phyloP scores from a whole-genome alignment of 2,329 filamentous ascomycete species.

The Conoideocrella luteorostrata region DNA sequence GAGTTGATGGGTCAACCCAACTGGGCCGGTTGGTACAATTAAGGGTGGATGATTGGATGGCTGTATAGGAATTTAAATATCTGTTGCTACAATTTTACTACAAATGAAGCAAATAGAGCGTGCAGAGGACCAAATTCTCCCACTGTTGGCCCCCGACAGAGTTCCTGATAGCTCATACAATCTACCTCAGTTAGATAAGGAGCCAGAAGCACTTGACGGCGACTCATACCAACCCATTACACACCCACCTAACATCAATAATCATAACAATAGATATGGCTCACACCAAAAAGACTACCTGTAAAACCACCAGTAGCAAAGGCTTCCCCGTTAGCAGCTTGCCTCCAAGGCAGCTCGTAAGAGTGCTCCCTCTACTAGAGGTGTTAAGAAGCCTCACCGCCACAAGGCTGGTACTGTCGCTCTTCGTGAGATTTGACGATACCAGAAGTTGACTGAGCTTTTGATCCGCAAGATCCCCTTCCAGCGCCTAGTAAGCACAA shows the following conservation, averaged over 20 bases:
- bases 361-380: constrained; percentile 91
- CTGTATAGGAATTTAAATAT: too few relatives aligned
- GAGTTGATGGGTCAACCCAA: constrained; percentile 8
- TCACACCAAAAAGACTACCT: constrained; percentile 61
- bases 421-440: constrained; percentile 96
- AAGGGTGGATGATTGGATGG: too few relatives aligned
- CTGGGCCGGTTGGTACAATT: too few relatives aligned
- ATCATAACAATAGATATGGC: constrained; percentile 48
- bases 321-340: constrained; percentile 89
- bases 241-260: constrained; percentile 24
- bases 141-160: too few relatives aligned
- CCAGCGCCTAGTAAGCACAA: constrained; percentile 69
- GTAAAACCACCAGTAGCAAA: constrained; percentile 76
- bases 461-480: constrained; percentile 97
- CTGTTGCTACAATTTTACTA: too few relatives aligned
- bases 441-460: constrained; percentile 96
- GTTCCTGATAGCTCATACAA: too few relatives aligned
- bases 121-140: too few relatives aligned
- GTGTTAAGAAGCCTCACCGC: constrained; percentile 93
- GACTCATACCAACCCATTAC: constrained; percentile 18
- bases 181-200: too few relatives aligned
- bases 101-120: too few relatives aligned
- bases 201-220: too few relatives aligned
- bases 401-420: constrained; percentile 91
- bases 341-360: constrained; percentile 98